Percentiles rank a stretch among this genome's conserved stretches.
These are phyloP conservation scores for Arabis hirsuta DNA, from an alignment of 345 rosid species.

Conservation along the genomic window DNA sequence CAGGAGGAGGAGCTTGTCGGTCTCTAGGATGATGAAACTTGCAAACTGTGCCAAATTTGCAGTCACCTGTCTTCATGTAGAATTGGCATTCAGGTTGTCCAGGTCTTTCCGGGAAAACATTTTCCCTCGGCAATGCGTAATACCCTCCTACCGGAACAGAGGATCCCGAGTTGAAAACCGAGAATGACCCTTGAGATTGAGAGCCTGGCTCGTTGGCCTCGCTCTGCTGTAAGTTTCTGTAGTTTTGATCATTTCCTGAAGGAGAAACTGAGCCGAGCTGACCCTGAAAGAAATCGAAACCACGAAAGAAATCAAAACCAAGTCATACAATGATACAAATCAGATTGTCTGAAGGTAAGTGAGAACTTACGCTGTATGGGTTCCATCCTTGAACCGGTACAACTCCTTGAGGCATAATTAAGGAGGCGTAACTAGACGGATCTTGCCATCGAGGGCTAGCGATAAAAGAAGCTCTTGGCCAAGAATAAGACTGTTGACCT, in stretches of 20 bases:
- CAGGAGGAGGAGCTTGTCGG: conserved; percentile 87
- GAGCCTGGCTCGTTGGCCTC: conserved; percentile 64
- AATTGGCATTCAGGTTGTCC: conserved; percentile 95
- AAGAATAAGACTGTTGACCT: conserved; percentile 76
- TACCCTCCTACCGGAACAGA: conserved; percentile 69
- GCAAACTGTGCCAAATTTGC: conserved; percentile 97
- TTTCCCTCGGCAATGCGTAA: conserved; percentile 83
- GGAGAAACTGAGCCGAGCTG: conserved; percentile 87
- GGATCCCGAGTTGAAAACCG: conserved; percentile 57
- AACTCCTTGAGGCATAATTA: conserved; percentile 88
- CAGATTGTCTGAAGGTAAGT: background rate
- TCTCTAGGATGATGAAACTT: conserved; percentile 97
- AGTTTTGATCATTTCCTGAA: conserved; percentile 68
- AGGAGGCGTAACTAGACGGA: conserved; percentile 80
- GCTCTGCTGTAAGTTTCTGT: conserved; percentile 64
- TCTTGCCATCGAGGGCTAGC: conserved; percentile 97
- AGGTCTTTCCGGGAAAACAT: conserved; percentile 94
- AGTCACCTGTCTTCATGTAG: conserved; percentile 98
- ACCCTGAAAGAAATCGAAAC: conserved; percentile 52
- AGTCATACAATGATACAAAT: background rate
- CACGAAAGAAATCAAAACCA: background rate
- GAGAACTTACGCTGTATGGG: conserved; percentile 69
- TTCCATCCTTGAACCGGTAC: conserved; percentile 96
- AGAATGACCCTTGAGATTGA: conserved; percentile 65
- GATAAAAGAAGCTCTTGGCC: conserved; percentile 91